Evolutionary conservation across 108 stramenopile genomes (phyloP).

Genomic region (Nitzschia sp.): DNA sequence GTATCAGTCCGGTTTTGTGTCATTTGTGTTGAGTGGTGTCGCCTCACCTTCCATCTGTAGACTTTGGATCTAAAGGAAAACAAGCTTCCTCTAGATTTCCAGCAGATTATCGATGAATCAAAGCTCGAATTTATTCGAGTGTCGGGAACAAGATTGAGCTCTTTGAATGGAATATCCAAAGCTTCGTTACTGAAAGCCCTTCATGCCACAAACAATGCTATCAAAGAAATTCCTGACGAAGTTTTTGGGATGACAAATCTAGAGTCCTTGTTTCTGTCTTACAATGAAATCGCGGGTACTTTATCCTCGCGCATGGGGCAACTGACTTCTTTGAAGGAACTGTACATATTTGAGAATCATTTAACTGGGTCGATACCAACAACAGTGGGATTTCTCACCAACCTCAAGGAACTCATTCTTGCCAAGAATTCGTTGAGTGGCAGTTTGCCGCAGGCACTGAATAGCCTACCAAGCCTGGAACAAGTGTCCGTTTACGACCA

Average conservation of each 20-base stretch:
- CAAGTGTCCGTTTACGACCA: constrained; percentile 53
- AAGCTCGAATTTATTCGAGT: constrained; percentile 51
- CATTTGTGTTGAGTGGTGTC: not conserved
- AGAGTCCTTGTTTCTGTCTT: constrained; percentile 52
- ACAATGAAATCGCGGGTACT: constrained; percentile 43
- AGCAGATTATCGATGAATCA: constrained; percentile 35
- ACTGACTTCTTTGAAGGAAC: constrained; percentile 39
- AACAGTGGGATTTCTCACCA: constrained; percentile 16
- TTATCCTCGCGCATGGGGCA: constrained; percentile 16
- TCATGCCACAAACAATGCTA: constrained; percentile 57
- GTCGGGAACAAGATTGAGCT: constrained; percentile 50
- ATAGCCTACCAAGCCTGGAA: constrained; percentile 40
- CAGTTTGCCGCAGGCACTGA: constrained; percentile 33
- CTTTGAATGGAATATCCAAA: constrained; percentile 45
- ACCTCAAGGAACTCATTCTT: constrained; percentile 34
- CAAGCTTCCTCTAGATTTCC: constrained; percentile 45
- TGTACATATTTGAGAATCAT: constrained; percentile 37
- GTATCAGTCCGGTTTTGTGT: not conserved
- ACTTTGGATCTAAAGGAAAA: constrained; percentile 26
- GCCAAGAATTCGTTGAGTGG: constrained; percentile 34
- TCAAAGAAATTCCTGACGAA: constrained; percentile 53
- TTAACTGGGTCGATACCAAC: constrained; percentile 25
- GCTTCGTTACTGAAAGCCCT: constrained; percentile 42
- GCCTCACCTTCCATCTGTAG: constrained; percentile 1
- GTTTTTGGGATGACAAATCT: constrained; percentile 45